phyloP scores from a whole-genome alignment of 257 asterid species.

The Solanum pinnatisectum region DNA sequence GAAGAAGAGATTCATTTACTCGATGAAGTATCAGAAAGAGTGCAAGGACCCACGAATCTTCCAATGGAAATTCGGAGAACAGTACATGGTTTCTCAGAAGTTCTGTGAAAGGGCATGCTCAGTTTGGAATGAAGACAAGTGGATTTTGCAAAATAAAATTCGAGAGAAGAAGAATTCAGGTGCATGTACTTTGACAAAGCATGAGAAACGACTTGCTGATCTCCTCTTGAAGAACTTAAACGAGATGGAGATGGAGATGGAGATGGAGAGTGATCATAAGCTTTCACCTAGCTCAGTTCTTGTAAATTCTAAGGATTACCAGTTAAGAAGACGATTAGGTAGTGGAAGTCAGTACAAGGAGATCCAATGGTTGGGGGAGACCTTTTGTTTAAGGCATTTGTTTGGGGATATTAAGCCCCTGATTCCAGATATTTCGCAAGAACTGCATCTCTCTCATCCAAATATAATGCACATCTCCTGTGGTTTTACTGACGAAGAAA shows the following conservation, averaged over 20 bases:
- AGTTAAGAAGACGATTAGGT: conserved; percentile 62
- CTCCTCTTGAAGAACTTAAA: conserved; percentile 44
- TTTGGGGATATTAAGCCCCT: conserved; percentile 39
- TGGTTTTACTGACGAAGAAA: conserved; percentile 66
- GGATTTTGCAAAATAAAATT: conserved; percentile 34
- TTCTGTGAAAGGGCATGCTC: conserved; percentile 26
- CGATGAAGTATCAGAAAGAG: conserved; percentile 49
- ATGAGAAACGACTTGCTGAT: conserved; percentile 43
- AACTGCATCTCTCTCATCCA: conserved; percentile 62
- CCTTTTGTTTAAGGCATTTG: conserved; percentile 66
- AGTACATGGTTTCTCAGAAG: conserved; percentile 38
- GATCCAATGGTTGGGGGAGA: conserved; percentile 90
- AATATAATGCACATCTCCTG: conserved; percentile 56
- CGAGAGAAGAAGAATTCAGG: conserved; percentile 25
- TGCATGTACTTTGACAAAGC: conserved; percentile 22
- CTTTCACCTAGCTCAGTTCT: conserved; percentile 43
- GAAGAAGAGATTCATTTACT: conserved; percentile 36
- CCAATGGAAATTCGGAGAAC: conserved; percentile 41
- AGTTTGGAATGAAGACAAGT: conserved; percentile 51
- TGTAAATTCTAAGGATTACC: conserved; percentile 57
- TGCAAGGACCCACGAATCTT: conserved; percentile 49
- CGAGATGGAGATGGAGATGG: background rate
- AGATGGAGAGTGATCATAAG: conserved; percentile 7
- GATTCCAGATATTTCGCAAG: conserved; percentile 31
- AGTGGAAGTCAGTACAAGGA: conserved; percentile 64